Evolutionary conservation across 768 basidiomycete species (phyloP), one percentile per base, ranked within the genome.

Genomic region (Boletus rufocinnamomeus): DNA sequence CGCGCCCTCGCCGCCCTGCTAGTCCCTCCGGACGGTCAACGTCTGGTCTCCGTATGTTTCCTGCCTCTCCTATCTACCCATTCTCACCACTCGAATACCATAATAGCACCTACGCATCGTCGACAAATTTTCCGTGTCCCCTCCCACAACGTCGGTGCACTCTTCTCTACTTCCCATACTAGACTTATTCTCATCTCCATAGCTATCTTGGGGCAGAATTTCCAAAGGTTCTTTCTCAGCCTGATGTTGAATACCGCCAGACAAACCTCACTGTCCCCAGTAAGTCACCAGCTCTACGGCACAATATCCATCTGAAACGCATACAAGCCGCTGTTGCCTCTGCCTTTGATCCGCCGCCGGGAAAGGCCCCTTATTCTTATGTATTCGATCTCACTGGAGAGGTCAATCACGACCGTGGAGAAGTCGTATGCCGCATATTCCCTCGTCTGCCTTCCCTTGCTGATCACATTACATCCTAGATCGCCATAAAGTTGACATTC

Each of bases 381-480:
- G 88, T 94, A 23, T 93, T 93, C 71, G 93, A 95, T 76, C 84
- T 88, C 63, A 88, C 89, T 3, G 93, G 93, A 44, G 92, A 94
- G 72, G 77, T 90, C 56, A 82, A 83, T 55, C 81, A 82, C 65
- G 90, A 92, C 72, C 83, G 91, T 48, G 82, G 84, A 32, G 90
- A 92, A 71, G 76, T 85, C 79, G 91, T 89, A 69, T 54, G 82
- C 74, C 28, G 17, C 51, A 14, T 32, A 50, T 47, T 34, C 19
- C 21, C n/a, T 47, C 40, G 25, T 46, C 27, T 43, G 43, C 30
- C 48, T 50, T 34, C 40, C 27, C 23, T 52, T 21, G 19, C 35
- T 57, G 30, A 66, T 63, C 32, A 25, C 54, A 46, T 52, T 46
- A n/a, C 48, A 7, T 54, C 41, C 43, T 62, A 93, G 89, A 87